phyloP scores from a whole-genome alignment of 805 yeast genomes.

The Ogataea methanolica region DNA sequence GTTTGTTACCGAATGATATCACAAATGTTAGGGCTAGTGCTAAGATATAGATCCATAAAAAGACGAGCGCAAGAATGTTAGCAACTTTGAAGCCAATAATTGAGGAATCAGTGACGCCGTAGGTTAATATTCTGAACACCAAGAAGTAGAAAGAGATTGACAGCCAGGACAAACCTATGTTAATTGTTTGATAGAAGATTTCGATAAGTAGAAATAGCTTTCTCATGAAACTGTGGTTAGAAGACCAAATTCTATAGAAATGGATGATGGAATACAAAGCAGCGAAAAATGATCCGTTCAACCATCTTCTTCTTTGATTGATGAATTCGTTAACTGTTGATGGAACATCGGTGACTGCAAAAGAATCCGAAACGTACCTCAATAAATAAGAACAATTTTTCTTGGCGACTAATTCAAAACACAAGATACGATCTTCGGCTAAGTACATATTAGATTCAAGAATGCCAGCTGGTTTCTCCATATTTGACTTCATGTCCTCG shows the following conservation, averaged over 20 bases:
- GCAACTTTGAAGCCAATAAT: slow-evolving; percentile 53
- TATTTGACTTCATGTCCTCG: slow-evolving; percentile 59
- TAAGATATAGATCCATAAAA: slow-evolving; percentile 81
- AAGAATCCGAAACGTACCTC: slow-evolving; percentile 79
- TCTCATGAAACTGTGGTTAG: slow-evolving; percentile 66
- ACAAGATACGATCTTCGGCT: slow-evolving; percentile 92
- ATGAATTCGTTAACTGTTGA: slow-evolving; percentile 82
- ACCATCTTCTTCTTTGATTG: slow-evolving; percentile 92
- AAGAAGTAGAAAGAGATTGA: slow-evolving; percentile 82
- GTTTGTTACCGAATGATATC: slow-evolving; percentile 89
- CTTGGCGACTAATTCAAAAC: slow-evolving; percentile 92
- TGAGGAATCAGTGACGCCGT: slow-evolving; percentile 54
- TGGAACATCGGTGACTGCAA: slow-evolving; percentile 95
- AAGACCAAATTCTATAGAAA: slow-evolving; percentile 65
- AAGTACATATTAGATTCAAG: slow-evolving; percentile 94
- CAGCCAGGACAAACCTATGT: slow-evolving; percentile 82
- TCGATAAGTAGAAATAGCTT: slow-evolving; percentile 71
- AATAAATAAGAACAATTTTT: slow-evolving; percentile 64
- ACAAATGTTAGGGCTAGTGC: slow-evolving; percentile 79
- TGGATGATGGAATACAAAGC: slow-evolving; percentile 82
- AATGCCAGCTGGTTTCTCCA: slow-evolving; percentile 70
- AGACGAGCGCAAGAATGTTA: slow-evolving; percentile 65
- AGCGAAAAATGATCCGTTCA: slow-evolving; percentile 95
- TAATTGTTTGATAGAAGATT: slow-evolving; percentile 69
- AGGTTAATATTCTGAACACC: slow-evolving; percentile 81